These are phyloP conservation scores for Neurospora sp. DNA, from an alignment of 2,329 filamentous ascomycete genomes.

Conservation along the genomic window DNA sequence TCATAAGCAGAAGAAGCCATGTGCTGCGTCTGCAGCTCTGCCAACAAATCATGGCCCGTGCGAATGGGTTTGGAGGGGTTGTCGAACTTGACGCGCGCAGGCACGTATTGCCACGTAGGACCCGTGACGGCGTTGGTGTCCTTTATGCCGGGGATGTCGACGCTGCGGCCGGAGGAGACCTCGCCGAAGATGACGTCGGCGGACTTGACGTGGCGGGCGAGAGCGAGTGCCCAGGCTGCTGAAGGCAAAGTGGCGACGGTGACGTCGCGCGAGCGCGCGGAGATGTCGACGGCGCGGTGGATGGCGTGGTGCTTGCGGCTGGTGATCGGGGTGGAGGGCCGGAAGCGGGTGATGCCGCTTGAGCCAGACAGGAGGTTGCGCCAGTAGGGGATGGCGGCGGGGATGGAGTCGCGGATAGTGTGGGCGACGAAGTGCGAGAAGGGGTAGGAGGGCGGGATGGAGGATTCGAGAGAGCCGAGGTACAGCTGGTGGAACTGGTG, in stretches of 20 bases:
- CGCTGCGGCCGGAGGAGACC: conserved; percentile 52
- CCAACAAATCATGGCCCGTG: conserved; percentile 41
- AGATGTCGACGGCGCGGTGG: conserved; percentile 33
- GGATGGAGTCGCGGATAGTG: conserved; percentile 29
- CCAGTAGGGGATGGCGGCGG: conserved; percentile 51
- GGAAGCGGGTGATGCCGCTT: conserved; percentile 32
- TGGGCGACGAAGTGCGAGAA: conserved; percentile 38
- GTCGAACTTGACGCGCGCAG: conserved; percentile 48
- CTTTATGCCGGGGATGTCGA: conserved; percentile 41
- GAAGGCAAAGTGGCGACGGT: conserved; percentile 57
- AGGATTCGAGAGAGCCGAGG: conserved; percentile 15
- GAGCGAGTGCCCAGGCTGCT: conserved; percentile 54
- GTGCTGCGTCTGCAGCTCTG: conserved; percentile 46
- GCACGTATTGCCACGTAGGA: conserved; percentile 58
- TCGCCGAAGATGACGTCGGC: conserved; percentile 56
- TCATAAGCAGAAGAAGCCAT: conserved; percentile 45
- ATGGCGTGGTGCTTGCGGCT: conserved; percentile 32
- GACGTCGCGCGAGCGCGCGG: conserved; percentile 40
- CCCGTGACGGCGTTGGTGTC: conserved; percentile 49
- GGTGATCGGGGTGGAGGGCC: conserved; percentile 28
- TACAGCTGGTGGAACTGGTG: conserved; percentile 48
- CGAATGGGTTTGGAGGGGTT: conserved; percentile 26
- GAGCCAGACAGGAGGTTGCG: conserved; percentile 45
- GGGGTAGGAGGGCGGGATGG: conserved; percentile 25
- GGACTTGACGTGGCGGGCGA: conserved; percentile 41